Conservation (phyloP, 1,139 yeast species). For the Arxiozyma telluris region DNA sequence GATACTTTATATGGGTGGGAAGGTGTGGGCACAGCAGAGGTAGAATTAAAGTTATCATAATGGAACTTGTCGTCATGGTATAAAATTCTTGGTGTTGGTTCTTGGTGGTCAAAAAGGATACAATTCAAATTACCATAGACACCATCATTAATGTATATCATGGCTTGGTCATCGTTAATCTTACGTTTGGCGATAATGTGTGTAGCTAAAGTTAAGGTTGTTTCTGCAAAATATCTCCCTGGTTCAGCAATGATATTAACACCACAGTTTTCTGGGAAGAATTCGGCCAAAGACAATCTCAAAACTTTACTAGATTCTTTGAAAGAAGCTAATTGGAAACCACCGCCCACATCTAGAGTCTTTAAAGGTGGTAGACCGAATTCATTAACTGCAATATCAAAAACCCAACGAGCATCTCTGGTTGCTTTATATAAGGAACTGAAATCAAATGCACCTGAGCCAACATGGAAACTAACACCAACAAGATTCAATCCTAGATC, state of each 20-base stretch:
- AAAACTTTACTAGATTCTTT: slow-evolving; percentile 52
- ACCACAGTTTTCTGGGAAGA: slow-evolving; percentile 43
- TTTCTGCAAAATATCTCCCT: slow-evolving; percentile 82
- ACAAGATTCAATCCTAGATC: slow-evolving; percentile 52
- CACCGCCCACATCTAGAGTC: slow-evolving; percentile 87
- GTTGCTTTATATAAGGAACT: slow-evolving; percentile 63
- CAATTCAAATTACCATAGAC: slow-evolving; percentile 94
- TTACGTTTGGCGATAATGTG: slow-evolving; percentile 75
- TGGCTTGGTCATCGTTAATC: slow-evolving; percentile 28
- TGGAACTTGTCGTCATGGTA: slow-evolving; percentile 44
- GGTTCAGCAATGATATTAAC: slow-evolving; percentile 82
- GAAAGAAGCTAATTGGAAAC: slow-evolving; percentile 68
- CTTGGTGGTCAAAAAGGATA: slow-evolving; percentile 84
- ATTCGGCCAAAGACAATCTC: slow-evolving; percentile 44
- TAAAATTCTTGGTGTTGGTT: slow-evolving; percentile 60
- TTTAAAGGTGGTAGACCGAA: slow-evolving; percentile 22
- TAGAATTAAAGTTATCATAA: slow-evolving; percentile 32
- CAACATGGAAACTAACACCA: slow-evolving; percentile 94
- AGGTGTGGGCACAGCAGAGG: slow-evolving; percentile 11
- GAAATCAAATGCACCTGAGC: slow-evolving; percentile 83
- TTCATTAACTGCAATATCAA: slow-evolving; percentile 43
- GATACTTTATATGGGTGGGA: slow-evolving; percentile 40
- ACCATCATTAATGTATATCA: slow-evolving; percentile 86
- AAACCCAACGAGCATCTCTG: slow-evolving; percentile 60
- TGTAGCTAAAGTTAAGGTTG: slow-evolving; percentile 78